A percentile compares a stretch with the other conserved stretches of the same genome.
These are phyloP conservation scores for Aspergillus felis DNA, from an alignment of 2,329 filamentous ascomycete genomes.

Conservation along the genomic window DNA sequence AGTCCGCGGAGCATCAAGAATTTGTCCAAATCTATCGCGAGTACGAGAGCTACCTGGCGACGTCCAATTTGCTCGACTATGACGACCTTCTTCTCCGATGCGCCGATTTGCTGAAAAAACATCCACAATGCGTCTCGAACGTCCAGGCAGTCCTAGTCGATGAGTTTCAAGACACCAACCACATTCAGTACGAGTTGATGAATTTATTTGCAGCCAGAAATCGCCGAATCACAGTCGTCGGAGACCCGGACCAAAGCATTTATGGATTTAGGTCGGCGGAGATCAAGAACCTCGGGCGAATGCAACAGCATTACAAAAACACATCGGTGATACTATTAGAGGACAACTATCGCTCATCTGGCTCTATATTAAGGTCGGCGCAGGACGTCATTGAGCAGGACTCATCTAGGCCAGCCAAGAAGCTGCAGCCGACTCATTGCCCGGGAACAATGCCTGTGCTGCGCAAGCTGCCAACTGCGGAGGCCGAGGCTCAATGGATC, in stretches of 20 bases:
- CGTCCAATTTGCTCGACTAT: conserved; percentile 84
- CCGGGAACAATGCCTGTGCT: conserved; percentile 77
- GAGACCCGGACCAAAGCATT: conserved; percentile 96
- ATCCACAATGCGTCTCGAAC: conserved; percentile 80
- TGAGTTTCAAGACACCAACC: conserved; percentile 96
- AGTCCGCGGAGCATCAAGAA: conserved; percentile 56
- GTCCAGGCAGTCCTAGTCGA: conserved; percentile 90
- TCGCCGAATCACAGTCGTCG: conserved; percentile 85
- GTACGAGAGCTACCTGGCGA: conserved; percentile 71
- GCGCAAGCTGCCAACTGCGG: conserved; percentile 65
- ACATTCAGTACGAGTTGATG: conserved; percentile 94
- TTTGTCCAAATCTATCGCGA: conserved; percentile 65
- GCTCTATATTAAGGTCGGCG: conserved; percentile 74
- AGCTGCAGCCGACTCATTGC: conserved; percentile 72
- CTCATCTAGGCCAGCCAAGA: conserved; percentile 71
- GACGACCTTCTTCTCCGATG: conserved; percentile 87
- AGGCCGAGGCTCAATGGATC: conserved; percentile 81
- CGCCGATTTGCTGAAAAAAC: conserved; percentile 67
- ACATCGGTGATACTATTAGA: conserved; percentile 82
- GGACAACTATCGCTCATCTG: conserved; percentile 92
- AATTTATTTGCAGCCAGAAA: conserved; percentile 70
- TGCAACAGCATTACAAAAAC: conserved; percentile 71
- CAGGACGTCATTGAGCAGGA: conserved; percentile 90
- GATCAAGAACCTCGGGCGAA: conserved; percentile 76
- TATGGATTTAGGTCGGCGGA: conserved; percentile 95